Evolutionary conservation across 2,329 filamentous ascomycete species (phyloP).

Genomic region (Colletotrichum eleusines): DNA sequence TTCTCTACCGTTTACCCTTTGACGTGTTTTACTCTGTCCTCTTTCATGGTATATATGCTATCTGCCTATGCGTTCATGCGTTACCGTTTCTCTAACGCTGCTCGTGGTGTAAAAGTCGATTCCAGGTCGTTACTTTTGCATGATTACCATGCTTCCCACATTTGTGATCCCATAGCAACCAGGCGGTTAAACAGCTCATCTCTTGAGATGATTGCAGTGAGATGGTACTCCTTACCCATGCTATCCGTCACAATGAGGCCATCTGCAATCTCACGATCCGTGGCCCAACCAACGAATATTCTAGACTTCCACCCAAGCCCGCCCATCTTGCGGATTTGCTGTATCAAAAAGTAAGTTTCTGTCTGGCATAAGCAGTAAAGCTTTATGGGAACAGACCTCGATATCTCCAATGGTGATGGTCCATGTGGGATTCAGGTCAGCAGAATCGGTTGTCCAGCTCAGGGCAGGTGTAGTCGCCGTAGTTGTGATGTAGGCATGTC

Average conservation of each 20-base stretch:
- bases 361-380: fast-evolving
- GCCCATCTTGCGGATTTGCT: slow-evolving; percentile 81
- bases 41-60: too few species aligned
- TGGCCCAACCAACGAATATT: slow-evolving; percentile 83
- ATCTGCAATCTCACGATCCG: slow-evolving; percentile 80
- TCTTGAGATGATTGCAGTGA: slow-evolving; percentile 79
- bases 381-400: slow-evolving; percentile 42
- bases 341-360: not conserved
- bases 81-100: not conserved
- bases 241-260: slow-evolving; percentile 76
- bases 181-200: slow-evolving; percentile 87
- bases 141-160: slow-evolving; percentile 81
- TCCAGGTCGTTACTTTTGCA: not conserved
- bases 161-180: slow-evolving; percentile 81
- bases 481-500: slow-evolving; percentile 77
- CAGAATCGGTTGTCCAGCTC: slow-evolving; percentile 69
- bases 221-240: slow-evolving; percentile 65
- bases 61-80: too few species aligned
- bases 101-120: not conserved
- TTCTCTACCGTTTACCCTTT: not conserved
- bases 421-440: slow-evolving; percentile 73
- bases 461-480: slow-evolving; percentile 76
- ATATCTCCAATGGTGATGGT: slow-evolving; percentile 79
- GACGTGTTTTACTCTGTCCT: too few species aligned
- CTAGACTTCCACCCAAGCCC: slow-evolving; percentile 89